Conservation (phyloP, 1,284 basidiomycete species). For the Psilocybe mexicana region DNA sequence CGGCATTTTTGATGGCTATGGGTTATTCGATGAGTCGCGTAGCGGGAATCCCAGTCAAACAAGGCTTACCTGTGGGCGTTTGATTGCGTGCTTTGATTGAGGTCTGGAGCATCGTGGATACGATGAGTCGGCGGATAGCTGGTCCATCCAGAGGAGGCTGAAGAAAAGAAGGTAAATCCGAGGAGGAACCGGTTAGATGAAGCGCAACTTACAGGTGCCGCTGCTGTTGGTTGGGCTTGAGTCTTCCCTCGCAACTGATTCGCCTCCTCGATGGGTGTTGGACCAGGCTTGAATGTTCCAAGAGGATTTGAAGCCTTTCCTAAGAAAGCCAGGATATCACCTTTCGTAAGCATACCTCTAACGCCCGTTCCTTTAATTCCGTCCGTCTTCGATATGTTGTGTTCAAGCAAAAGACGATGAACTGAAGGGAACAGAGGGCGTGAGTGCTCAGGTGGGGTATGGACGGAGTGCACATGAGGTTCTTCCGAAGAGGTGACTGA, state of each 20-base stretch:
- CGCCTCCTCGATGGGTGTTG: slow-evolving; percentile 34
- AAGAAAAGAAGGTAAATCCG: not conserved
- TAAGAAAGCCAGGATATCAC: slow-evolving; percentile 81
- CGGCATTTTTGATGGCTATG: slow-evolving; percentile 41
- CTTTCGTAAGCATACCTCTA: slow-evolving; percentile 89
- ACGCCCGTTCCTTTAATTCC: slow-evolving; percentile 78
- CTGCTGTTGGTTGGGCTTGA: slow-evolving; percentile 5
- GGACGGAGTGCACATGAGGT: slow-evolving; percentile 29
- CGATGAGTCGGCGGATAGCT: slow-evolving; percentile 71
- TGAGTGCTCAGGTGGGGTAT: slow-evolving; percentile 48
- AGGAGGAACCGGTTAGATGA: not conserved
- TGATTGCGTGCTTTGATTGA: slow-evolving; percentile 54
- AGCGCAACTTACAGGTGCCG: slow-evolving; percentile 10
- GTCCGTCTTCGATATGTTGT: slow-evolving; percentile 54
- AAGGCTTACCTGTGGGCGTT: slow-evolving; percentile 43
- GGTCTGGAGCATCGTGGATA: slow-evolving; percentile 64
- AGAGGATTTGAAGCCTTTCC: slow-evolving; percentile 80
- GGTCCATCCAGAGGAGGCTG: slow-evolving; percentile 65
- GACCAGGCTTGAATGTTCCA: slow-evolving; percentile 65
- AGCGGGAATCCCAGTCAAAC: not conserved
- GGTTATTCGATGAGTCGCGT: slow-evolving; percentile 7
- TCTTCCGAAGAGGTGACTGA: slow-evolving; percentile 27
- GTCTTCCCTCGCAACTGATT: slow-evolving; percentile 27
- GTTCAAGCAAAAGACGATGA: slow-evolving; percentile 63
- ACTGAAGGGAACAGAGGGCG: slow-evolving; percentile 80